Evolutionary conservation across 2,329 filamentous ascomycete genomes (phyloP).

Genomic region (Claviceps capensis): DNA sequence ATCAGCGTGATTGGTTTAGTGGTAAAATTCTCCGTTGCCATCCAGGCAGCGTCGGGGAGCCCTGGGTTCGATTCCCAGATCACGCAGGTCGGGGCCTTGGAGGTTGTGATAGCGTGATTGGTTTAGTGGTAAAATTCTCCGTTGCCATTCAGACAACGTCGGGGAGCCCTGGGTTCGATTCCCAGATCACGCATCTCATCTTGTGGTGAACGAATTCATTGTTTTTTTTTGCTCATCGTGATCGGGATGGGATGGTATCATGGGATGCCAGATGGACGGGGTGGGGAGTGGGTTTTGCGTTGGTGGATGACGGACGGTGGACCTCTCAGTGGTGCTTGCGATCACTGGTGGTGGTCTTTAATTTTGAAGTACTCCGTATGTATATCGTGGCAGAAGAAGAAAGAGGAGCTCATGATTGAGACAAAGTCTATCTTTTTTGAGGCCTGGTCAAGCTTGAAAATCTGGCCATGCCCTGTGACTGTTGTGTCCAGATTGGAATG

Average conservation of each 20-base stretch:
- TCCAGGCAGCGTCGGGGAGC: constrained; percentile 17
- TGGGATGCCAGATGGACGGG: background rate
- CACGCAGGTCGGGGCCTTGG: constrained; percentile 9
- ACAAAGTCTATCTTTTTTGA: too few species aligned
- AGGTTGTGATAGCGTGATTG: constrained; percentile 12
- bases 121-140: constrained; percentile 22
- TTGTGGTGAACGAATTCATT: fast-evolving
- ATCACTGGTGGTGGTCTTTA: too few species aligned
- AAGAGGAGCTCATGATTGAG: too few species aligned
- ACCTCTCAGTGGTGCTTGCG: too few species aligned
- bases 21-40: constrained; percentile 18
- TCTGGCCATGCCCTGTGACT: too few species aligned
- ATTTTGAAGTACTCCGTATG: too few species aligned
- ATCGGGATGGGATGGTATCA: background rate
- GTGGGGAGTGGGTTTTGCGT: too few species aligned
- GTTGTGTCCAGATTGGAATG: too few species aligned
- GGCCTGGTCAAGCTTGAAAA: too few species aligned
- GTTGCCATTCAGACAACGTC: constrained; percentile 17
- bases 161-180: constrained; percentile 9
- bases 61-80: constrained; percentile 21
- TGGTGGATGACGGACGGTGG: too few species aligned
- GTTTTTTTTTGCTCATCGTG: background rate
- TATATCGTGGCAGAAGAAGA: too few species aligned
- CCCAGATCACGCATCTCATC: background rate
- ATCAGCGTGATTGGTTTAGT: constrained; percentile 14